Percentiles rank a stretch among this genome's conserved stretches.
Conservation (phyloP, 2,329 filamentous ascomycete genomes). For the Lithohypha guttulata region DNA sequence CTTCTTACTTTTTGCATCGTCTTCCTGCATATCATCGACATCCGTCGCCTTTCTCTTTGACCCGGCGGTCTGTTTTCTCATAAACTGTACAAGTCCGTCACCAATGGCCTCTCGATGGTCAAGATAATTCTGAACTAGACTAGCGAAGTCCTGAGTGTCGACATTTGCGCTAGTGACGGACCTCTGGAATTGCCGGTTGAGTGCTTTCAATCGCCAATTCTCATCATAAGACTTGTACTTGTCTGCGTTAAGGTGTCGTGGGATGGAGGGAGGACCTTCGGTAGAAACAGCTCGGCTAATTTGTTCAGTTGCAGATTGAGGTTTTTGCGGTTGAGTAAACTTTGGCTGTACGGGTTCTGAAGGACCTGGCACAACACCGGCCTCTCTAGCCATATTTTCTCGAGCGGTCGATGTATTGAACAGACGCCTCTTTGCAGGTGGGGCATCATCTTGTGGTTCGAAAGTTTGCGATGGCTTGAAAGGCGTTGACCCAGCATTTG, state of each 20-base stretch:
- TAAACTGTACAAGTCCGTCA: slow-evolving; percentile 24
- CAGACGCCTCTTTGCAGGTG: slow-evolving; percentile 8
- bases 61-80: slow-evolving; percentile 15
- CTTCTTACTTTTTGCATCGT: slow-evolving; percentile 21
- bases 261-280: slow-evolving; percentile 16
- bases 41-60: slow-evolving; percentile 25
- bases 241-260: slow-evolving; percentile 15
- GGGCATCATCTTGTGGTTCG: neutral
- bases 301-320: slow-evolving; percentile 5
- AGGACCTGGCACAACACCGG: neutral
- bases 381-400: slow-evolving; percentile 1
- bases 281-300: slow-evolving; percentile 17
- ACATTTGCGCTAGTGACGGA: slow-evolving; percentile 26
- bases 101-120: slow-evolving; percentile 30
- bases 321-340: neutral
- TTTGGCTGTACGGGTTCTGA: slow-evolving; percentile 2
- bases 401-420: neutral
- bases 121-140: slow-evolving; percentile 29
- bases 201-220: slow-evolving; percentile 25
- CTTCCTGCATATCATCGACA: slow-evolving; percentile 13
- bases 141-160: slow-evolving; percentile 27
- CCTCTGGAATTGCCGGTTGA: slow-evolving; percentile 29
- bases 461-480: slow-evolving; percentile 1
- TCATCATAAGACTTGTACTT: slow-evolving; percentile 20
- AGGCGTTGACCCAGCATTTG: slow-evolving; percentile 6